These are phyloP conservation scores for Syncephalastrum contaminatum DNA, from an alignment of 371 early-diverging fungal genomes.

Conservation along the genomic window DNA sequence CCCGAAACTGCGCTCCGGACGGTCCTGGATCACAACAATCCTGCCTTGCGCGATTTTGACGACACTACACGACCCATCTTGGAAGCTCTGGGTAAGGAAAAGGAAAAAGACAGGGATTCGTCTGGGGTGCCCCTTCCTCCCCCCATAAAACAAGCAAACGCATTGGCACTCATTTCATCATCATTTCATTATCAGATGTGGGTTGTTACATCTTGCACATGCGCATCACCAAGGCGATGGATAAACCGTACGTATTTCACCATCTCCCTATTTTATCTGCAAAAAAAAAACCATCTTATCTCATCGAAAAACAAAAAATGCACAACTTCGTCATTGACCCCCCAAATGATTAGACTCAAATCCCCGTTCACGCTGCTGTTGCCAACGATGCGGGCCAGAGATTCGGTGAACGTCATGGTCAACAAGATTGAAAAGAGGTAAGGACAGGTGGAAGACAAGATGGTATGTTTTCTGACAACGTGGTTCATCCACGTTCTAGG, in stretches of 20 bases:
- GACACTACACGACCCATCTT: constrained; percentile 26
- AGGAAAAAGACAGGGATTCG: too few relatives aligned
- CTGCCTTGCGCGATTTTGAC: constrained; percentile 49
- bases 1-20: constrained; percentile 49
- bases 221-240: constrained; percentile 36
- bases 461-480: background rate
- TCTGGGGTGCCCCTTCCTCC: background rate
- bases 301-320: background rate
- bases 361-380: constrained; percentile 52
- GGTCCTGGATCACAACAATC: constrained; percentile 60
- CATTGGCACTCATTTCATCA: background rate
- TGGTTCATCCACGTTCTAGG: constrained; percentile 9
- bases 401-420: constrained; percentile 69
- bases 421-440: constrained; percentile 70
- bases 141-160: background rate
- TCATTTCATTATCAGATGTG: constrained; percentile 18
- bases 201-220: constrained; percentile 60
- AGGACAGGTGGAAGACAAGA: background rate
- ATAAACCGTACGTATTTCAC: constrained; percentile 22
- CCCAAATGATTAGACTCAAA: constrained; percentile 19
- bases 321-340: too few relatives aligned
- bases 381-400: constrained; percentile 78
- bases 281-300: constrained; percentile 3
- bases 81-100: constrained; percentile 28
- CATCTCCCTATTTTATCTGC: too few relatives aligned